Base-by-base conservation (phyloP, 352 stramenopile genomes). In the Globisporangium lucens region DNA sequence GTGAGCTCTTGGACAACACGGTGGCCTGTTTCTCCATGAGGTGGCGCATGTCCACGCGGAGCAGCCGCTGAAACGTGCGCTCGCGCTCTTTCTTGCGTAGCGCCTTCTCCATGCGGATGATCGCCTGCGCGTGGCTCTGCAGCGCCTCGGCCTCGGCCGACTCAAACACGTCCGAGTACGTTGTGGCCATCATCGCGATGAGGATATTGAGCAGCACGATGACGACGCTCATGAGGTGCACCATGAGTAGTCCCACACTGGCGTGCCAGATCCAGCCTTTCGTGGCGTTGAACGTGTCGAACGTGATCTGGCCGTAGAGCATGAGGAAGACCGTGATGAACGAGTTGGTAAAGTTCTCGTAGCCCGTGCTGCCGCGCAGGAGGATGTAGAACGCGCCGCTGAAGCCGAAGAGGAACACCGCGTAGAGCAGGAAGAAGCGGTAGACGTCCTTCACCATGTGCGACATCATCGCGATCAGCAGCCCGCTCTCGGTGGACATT, bases 381-480 rank as follows among this genome's bases (percentile, higher is more conserved):
- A 93, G 61, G 20, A 91, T 70, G 66, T 89, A 93, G 51, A 91
- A 93, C 4, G 82, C 83, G 15, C 82, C 84, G 60, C 76, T 90
- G 61, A 89, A 90, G 46, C 82, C 82, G 17, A 88, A 70, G 41
- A 90, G 71, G 66, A 93, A 93, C 4, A 91, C 85, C 0, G 70
- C 75, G 65, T 93, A 93, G 27, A 93, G 75, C 41, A 93, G 56
- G 20, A 85, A 74, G 61, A 93, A 93, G 4, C 79, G 80, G 46
- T 78, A 78, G 53, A 90, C 78, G 55, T 93, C 85, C 27, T 77
- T 86, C 22, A 87, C 72, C 77, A 93, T 87, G 69, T 85, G 78
- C 13, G 75, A 76, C 85, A 93, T 91, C 85, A 93, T 93, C 7
- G 85, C 81, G 61, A 91, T 84, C 5, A 93, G 75, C n/a, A 90